Evolutionary conservation across 2,329 filamentous ascomycete species (phyloP).

Genomic region (Diaporthe longicolla): DNA sequence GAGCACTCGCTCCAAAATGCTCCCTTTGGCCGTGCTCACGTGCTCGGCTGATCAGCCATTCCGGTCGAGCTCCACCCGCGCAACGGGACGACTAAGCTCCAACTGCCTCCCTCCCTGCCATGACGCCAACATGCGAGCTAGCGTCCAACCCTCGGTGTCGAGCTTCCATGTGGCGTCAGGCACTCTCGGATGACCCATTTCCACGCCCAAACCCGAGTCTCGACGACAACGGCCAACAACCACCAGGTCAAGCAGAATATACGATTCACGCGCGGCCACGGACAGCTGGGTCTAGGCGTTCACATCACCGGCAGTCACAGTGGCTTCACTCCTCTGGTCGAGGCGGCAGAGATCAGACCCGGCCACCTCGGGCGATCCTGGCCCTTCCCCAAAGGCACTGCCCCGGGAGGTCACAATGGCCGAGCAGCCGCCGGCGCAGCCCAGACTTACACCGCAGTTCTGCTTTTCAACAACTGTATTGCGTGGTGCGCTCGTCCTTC

Average conservation of each 20-base stretch:
- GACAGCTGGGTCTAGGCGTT: conserved; percentile 42
- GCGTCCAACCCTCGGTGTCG: neutral
- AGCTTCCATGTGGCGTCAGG: neutral
- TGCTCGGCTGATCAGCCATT: too few species aligned
- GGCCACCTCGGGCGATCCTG: conserved; percentile 52
- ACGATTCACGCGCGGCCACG: conserved; percentile 48
- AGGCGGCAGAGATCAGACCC: conserved; percentile 55
- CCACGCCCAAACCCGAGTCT: neutral
- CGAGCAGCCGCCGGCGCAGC: conserved; percentile 59
- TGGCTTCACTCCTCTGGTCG: conserved; percentile 67
- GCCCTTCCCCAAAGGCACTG: conserved; percentile 31
- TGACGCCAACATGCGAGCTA: conserved; percentile 20
- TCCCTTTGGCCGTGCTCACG: too few species aligned
- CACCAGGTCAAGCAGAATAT: neutral
- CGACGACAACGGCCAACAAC: neutral
- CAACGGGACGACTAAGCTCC: neutral
- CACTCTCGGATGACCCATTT: neutral
- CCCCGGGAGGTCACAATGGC: conserved; percentile 58
- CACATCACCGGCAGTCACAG: conserved; percentile 49
- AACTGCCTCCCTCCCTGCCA: neutral
- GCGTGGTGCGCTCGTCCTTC: conserved; percentile 67
- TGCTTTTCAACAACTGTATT: conserved; percentile 81
- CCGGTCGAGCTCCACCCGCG: too few species aligned
- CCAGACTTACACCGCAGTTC: conserved; percentile 78
- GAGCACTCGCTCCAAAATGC: neutral